Conservation (phyloP, 805 yeast genomes). For the Helenozyma rhizophorensis region DNA sequence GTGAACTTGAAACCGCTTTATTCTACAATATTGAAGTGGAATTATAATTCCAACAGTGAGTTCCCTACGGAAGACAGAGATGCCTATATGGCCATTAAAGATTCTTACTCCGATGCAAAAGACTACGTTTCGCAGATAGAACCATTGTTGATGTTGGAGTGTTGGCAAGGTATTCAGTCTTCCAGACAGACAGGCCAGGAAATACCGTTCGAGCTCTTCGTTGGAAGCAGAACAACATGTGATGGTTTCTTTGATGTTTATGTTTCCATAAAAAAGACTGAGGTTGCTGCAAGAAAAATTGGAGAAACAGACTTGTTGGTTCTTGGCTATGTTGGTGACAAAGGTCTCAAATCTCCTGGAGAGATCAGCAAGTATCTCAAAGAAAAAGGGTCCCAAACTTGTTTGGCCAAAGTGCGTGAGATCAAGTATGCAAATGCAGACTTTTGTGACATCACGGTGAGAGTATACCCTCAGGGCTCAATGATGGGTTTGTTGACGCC, state of each 20-base stretch:
- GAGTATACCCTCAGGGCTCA: constrained; percentile 55
- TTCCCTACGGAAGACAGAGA: constrained; percentile 52
- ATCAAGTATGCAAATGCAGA: constrained; percentile 62
- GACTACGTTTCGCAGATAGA: constrained; percentile 69
- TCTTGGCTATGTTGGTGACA: constrained; percentile 36
- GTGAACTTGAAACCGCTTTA: constrained; percentile 78
- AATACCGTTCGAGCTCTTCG: constrained; percentile 57
- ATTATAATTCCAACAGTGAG: constrained; percentile 52
- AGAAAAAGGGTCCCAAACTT: constrained; percentile 39
- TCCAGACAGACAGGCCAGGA: constrained; percentile 61
- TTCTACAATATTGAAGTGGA: constrained; percentile 68
- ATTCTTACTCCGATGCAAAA: constrained; percentile 50
- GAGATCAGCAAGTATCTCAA: constrained; percentile 24
- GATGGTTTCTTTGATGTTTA: constrained; percentile 87
- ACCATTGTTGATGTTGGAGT: constrained; percentile 81
- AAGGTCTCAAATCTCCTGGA: constrained; percentile 10
- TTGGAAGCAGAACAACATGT: constrained; percentile 79
- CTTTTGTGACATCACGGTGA: constrained; percentile 67
- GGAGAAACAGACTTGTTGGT: constrained; percentile 77
- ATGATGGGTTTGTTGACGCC: constrained; percentile 58
- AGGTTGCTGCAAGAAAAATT: constrained; percentile 48
- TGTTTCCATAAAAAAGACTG: constrained; percentile 57
- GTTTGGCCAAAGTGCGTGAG: constrained; percentile 78
- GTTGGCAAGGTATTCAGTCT: constrained; percentile 86
- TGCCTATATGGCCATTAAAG: constrained; percentile 46